Conservation (phyloP, 2,329 filamentous ascomycete species). For the Lecanicillium sp. region DNA sequence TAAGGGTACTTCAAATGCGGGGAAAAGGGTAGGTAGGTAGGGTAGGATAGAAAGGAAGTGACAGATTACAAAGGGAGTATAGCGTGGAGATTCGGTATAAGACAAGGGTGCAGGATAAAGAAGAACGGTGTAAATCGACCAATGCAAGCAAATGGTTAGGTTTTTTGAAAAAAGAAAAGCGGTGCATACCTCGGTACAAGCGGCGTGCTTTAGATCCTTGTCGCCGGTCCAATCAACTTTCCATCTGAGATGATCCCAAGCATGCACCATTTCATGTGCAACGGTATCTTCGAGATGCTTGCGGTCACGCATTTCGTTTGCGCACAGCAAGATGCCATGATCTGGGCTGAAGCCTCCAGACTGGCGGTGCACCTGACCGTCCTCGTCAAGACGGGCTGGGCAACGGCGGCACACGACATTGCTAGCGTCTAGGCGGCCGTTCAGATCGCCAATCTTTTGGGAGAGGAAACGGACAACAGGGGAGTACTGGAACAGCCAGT, state of each 20-base stretch:
- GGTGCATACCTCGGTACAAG: slow-evolving; percentile 73
- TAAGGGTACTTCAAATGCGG: neutral
- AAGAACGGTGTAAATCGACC: slow-evolving; percentile 10
- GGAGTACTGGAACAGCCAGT: slow-evolving; percentile 77
- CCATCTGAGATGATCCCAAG: slow-evolving; percentile 86
- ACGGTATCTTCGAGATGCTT: slow-evolving; percentile 88
- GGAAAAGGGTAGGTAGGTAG: neutral
- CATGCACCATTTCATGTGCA: slow-evolving; percentile 96
- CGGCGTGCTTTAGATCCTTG: slow-evolving; percentile 75
- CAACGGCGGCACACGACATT: slow-evolving; percentile 84
- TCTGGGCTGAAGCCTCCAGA: slow-evolving; percentile 79
- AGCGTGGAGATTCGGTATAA: neutral
- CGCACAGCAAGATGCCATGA: slow-evolving; percentile 85
- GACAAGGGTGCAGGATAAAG: slow-evolving; percentile 1
- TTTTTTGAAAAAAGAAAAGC: too few relatives aligned
- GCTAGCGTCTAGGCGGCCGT: slow-evolving; percentile 60
- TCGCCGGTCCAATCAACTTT: slow-evolving; percentile 73
- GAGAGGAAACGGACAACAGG: slow-evolving; percentile 82
- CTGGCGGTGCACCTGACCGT: slow-evolving; percentile 54
- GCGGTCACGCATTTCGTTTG: slow-evolving; percentile 76
- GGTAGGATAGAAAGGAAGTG: slow-evolving; percentile 2
- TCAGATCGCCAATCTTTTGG: slow-evolving; percentile 70
- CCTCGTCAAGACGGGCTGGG: slow-evolving; percentile 45
- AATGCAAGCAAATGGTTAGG: too few relatives aligned
- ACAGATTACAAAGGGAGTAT: slow-evolving; percentile 3